Conservation (phyloP, 1,139 yeast genomes). For the Zygoascus meyerae region DNA sequence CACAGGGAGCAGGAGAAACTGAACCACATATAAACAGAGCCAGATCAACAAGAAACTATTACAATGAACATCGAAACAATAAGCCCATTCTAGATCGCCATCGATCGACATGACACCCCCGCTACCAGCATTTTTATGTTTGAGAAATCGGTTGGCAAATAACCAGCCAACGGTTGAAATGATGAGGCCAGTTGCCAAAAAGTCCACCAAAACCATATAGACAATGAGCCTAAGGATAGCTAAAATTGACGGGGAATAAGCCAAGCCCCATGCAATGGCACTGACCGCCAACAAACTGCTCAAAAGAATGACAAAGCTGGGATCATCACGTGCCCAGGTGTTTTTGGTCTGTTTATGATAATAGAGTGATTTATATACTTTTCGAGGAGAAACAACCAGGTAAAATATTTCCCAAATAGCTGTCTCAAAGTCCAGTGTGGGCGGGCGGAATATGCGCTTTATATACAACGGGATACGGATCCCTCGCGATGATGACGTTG, state of each 20-base stretch:
- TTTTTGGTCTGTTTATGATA: conserved; percentile 68
- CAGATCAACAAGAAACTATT: conserved; percentile 79
- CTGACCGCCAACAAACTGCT: conserved; percentile 60
- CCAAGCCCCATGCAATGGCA: conserved; percentile 87
- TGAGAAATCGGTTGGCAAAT: conserved; percentile 58
- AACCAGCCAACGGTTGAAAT: conserved; percentile 72
- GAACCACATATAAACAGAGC: conserved; percentile 70
- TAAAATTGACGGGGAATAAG: conserved; percentile 59
- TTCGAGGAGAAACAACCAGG: conserved; percentile 65
- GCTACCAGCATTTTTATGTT: conserved; percentile 27
- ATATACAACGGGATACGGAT: conserved; percentile 29
- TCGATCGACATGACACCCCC: conserved; percentile 35
- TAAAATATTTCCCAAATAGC: conserved; percentile 88
- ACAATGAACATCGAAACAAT: conserved; percentile 90
- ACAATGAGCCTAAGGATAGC: conserved; percentile 60
- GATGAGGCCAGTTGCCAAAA: conserved; percentile 61
- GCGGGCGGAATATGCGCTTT: conserved; percentile 58
- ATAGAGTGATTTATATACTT: conserved; percentile 75
- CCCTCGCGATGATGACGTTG: not conserved
- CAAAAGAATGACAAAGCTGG: conserved; percentile 71
- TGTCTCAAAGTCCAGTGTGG: conserved; percentile 82
- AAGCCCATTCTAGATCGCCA: conserved; percentile 78
- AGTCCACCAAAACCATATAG: conserved; percentile 83
- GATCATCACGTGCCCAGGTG: conserved; percentile 85
- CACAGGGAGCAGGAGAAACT: conserved; percentile 69